Evolutionary conservation across 306 rosid genomes (phyloP).

Genomic region (Neltuma alba): DNA sequence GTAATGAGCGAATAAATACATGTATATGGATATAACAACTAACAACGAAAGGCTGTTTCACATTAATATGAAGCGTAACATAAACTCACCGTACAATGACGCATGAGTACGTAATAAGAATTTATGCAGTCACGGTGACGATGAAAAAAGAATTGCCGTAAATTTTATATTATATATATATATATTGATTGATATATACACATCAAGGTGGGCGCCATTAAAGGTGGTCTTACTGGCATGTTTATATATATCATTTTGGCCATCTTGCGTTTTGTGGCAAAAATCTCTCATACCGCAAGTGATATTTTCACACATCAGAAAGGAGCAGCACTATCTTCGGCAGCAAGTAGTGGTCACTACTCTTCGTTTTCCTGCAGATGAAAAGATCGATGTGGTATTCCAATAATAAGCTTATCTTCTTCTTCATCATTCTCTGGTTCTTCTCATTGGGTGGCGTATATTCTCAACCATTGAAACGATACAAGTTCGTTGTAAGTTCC

Average conservation of each 20-base stretch:
- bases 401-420: neutral
- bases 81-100: neutral
- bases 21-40: no score
- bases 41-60: no score
- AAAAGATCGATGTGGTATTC: neutral
- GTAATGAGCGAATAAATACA: no score
- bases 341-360: no score
- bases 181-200: no score
- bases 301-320: neutral
- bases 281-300: neutral
- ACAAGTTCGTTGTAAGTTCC: constrained; percentile 6
- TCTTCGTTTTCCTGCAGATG: neutral
- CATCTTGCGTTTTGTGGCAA: neutral
- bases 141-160: no score
- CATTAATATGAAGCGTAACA: no score
- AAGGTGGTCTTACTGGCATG: neutral
- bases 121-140: no score
- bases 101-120: no score
- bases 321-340: no score
- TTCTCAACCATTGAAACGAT: neutral
- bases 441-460: neutral
- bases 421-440: neutral
- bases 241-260: neutral
- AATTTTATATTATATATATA: no score
- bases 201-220: neutral